phyloP scores from a whole-genome alignment of 2,329 filamentous ascomycete species.

The Colletotrichum australisinense region DNA sequence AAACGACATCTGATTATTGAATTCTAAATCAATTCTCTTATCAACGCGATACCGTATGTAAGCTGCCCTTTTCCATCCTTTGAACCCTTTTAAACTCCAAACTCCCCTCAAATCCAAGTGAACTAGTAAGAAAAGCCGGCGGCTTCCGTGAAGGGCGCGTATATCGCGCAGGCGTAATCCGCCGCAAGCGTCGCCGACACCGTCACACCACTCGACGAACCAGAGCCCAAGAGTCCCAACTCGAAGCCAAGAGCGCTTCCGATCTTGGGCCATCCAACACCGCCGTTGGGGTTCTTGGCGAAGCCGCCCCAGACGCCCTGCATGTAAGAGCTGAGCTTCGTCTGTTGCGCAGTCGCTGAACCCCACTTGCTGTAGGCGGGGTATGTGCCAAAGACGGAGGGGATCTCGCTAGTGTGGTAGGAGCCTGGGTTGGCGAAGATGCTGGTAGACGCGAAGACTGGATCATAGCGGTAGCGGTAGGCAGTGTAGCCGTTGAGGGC shows the following conservation, averaged over 20 bases:
- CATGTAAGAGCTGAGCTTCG: constrained; percentile 22
- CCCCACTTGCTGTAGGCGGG: constrained; percentile 12
- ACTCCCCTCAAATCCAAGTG: background rate
- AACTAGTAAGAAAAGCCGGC: constrained; percentile 1
- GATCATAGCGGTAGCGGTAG: constrained; percentile 32
- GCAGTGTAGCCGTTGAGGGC: constrained; percentile 2
- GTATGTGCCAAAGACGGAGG: constrained; percentile 32
- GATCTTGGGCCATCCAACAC: constrained; percentile 24
- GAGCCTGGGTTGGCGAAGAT: constrained; percentile 29
- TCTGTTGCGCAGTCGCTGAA: constrained; percentile 14
- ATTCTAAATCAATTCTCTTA: background rate
- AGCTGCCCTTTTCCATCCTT: background rate
- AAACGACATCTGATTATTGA: too few relatives aligned
- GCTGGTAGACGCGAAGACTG: constrained; percentile 20
- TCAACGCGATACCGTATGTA: background rate
- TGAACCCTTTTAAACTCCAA: background rate
- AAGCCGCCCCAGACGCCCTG: constrained; percentile 24
- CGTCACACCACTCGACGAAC: background rate
- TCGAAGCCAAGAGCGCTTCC: constrained; percentile 18
- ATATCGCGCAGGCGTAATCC: constrained; percentile 8
- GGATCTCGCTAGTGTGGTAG: constrained; percentile 33
- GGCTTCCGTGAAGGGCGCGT: background rate
- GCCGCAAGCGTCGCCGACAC: background rate
- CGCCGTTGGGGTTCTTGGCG: constrained; percentile 18
- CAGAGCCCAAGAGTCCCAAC: background rate